phyloP scores from a whole-genome alignment of 345 rosid species.

The Citrus unshiu region DNA sequence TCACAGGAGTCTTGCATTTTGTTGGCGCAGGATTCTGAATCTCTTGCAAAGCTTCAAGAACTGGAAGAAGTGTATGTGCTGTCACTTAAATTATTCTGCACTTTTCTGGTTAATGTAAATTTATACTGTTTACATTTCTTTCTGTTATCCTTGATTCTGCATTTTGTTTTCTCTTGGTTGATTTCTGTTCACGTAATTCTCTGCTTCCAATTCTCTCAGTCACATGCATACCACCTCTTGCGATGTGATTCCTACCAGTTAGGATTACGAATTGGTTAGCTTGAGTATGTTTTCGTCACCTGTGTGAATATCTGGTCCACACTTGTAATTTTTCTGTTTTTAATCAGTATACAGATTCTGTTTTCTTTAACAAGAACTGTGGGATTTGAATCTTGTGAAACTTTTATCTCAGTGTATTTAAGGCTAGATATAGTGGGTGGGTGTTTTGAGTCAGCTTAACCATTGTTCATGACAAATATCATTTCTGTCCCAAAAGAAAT shows the following conservation, averaged over 20 bases:
- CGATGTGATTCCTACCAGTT: not conserved
- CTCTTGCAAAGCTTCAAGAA: slow-evolving; percentile 54
- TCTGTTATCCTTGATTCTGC: slow-evolving; percentile 5
- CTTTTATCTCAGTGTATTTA: not conserved
- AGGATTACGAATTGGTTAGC: not conserved
- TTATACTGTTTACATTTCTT: slow-evolving; percentile 2
- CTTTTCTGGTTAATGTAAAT: slow-evolving; percentile 8
- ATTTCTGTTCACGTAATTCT: not conserved
- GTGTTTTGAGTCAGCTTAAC: not conserved
- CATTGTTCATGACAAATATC: not conserved
- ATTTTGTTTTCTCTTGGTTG: slow-evolving; percentile 1
- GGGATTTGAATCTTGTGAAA: slow-evolving; percentile 2
- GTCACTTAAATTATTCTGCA: slow-evolving; percentile 13
- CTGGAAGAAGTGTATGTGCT: slow-evolving; percentile 66
- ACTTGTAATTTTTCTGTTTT: not conserved
- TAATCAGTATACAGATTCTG: not conserved
- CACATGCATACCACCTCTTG: not conserved
- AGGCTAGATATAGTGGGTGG: not conserved
- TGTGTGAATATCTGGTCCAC: not conserved
- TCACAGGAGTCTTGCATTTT: slow-evolving; percentile 44
- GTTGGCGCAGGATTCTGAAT: slow-evolving; percentile 57
- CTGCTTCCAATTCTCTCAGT: not conserved
- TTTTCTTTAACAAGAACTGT: not conserved
- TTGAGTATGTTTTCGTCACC: not conserved
- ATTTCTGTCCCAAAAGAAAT: not conserved